Conservation (phyloP, 1,284 basidiomycete genomes). For the Ustilago esculenta region DNA sequence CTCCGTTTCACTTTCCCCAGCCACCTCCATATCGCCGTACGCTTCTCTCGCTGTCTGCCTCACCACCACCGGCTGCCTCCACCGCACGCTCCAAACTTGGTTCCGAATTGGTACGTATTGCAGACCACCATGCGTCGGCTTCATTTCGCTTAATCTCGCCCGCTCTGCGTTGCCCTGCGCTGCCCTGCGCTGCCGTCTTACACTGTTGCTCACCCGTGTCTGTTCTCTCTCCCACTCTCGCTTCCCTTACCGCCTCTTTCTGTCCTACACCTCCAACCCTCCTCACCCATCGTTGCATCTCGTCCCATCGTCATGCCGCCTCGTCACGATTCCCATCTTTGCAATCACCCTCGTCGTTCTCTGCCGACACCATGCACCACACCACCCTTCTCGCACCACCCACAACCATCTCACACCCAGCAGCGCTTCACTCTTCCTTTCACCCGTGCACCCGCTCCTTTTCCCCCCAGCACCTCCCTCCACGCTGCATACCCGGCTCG, state of each 20-base stretch:
- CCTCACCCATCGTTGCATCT: not conserved
- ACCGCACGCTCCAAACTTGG: too few relatives aligned
- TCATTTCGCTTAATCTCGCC: too few relatives aligned
- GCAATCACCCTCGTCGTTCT: slow-evolving; percentile 14
- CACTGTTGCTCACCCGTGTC: too few relatives aligned
- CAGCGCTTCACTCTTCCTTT: slow-evolving; percentile 21
- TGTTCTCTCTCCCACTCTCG: not conserved
- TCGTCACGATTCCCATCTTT: slow-evolving; percentile 5
- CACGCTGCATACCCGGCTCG: slow-evolving; percentile 4
- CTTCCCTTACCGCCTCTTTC: not conserved
- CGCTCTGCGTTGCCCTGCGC: too few relatives aligned
- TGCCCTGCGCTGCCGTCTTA: too few relatives aligned
- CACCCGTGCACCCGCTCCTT: not conserved
- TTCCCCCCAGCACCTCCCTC: not conserved
- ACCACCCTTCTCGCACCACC: slow-evolving; percentile 1
- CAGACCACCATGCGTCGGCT: too few relatives aligned
- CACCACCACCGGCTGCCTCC: too few relatives aligned
- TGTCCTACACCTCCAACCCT: not conserved
- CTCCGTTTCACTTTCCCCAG: too few relatives aligned
- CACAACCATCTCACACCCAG: not conserved
- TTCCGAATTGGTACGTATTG: too few relatives aligned
- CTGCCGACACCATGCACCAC: slow-evolving; percentile 16
- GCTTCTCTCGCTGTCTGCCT: too few relatives aligned
- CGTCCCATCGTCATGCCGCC: slow-evolving; percentile 14
- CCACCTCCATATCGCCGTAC: too few relatives aligned